phyloP scores from a whole-genome alignment of 2,329 filamentous ascomycete species.

The Periconia sp. region DNA sequence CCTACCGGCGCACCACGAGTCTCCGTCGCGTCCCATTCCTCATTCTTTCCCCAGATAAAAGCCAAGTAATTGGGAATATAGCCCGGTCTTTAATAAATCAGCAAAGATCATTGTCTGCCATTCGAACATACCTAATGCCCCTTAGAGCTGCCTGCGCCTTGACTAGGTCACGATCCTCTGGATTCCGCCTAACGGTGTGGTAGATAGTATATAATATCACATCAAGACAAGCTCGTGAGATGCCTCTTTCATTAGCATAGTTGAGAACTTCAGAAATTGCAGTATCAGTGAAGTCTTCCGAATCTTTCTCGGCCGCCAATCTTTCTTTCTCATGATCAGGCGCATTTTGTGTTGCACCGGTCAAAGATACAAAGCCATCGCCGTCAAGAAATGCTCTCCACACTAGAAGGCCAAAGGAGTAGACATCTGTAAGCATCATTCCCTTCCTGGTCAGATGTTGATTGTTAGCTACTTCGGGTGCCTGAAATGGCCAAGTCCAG shows the following conservation, averaged over 20 bases:
- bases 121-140: constrained; percentile 4
- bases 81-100: background rate
- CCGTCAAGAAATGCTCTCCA: constrained; percentile 14
- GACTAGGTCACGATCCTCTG: constrained; percentile 5
- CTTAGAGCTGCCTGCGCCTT: constrained; percentile 10
- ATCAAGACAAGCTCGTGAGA: background rate
- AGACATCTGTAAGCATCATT: constrained; percentile 15
- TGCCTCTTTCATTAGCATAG: background rate
- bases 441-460: constrained; percentile 3
- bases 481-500: constrained; percentile 11
- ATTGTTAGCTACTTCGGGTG: constrained; percentile 10
- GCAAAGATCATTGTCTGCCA: background rate
- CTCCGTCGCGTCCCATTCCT: background rate
- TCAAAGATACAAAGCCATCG: constrained; percentile 7
- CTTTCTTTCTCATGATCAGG: constrained; percentile 4
- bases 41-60: constrained; percentile 1
- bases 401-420: constrained; percentile 15
- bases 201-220: constrained; percentile 4
- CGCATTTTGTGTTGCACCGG: constrained; percentile 5
- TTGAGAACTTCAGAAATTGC: background rate
- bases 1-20: constrained; percentile 2
- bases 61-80: background rate
- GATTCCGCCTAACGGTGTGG: constrained; percentile 4
- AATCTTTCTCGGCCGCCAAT: constrained; percentile 2
- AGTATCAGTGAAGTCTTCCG: constrained; percentile 1